Evolutionary conservation across 1,139 yeast genomes (phyloP).

Genomic region (Hyphopichia buzzinii): DNA sequence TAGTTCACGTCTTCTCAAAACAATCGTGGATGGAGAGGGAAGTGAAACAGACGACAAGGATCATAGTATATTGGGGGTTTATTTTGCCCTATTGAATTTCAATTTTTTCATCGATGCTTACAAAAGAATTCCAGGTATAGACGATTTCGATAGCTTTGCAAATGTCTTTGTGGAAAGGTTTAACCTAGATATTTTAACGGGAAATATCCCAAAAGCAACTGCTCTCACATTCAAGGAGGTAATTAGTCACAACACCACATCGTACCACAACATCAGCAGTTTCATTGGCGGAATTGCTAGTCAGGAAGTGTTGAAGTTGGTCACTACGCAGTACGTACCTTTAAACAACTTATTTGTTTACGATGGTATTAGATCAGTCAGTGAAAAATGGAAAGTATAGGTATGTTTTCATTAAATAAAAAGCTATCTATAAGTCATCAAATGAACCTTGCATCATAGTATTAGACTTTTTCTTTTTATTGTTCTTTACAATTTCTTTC

Average conservation of each 20-base stretch:
- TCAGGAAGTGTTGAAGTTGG: constrained; percentile 65
- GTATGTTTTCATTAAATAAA: constrained; percentile 1
- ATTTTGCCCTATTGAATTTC: constrained; percentile 35
- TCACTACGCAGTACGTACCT: constrained; percentile 75
- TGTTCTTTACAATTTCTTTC: constrained; percentile 75
- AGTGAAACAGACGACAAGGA: constrained; percentile 19
- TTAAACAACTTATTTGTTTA: constrained; percentile 62
- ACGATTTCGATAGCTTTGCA: constrained; percentile 21
- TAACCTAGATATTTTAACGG: constrained; percentile 1
- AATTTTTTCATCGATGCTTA: constrained; percentile 19
- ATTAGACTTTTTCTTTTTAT: constrained; percentile 52
- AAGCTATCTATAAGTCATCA: constrained; percentile 56
- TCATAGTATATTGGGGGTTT: constrained; percentile 26
- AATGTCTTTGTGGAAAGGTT: constrained; percentile 14
- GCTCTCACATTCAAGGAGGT: constrained; percentile 25
- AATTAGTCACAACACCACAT: constrained; percentile 26
- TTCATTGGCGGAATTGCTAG: constrained; percentile 78
- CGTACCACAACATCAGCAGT: constrained; percentile 34
- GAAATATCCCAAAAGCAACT: constrained; percentile 13
- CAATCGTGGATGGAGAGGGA: constrained; percentile 16
- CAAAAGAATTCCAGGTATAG: constrained; percentile 16
- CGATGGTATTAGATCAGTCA: constrained; percentile 60
- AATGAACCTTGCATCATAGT: constrained; percentile 57
- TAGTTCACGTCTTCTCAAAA: constrained; percentile 11
- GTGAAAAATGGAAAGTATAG: constrained; percentile 48